phyloP scores from a whole-genome alignment of 1,139 yeast genomes.

The Meyerozyma athensensis region DNA sequence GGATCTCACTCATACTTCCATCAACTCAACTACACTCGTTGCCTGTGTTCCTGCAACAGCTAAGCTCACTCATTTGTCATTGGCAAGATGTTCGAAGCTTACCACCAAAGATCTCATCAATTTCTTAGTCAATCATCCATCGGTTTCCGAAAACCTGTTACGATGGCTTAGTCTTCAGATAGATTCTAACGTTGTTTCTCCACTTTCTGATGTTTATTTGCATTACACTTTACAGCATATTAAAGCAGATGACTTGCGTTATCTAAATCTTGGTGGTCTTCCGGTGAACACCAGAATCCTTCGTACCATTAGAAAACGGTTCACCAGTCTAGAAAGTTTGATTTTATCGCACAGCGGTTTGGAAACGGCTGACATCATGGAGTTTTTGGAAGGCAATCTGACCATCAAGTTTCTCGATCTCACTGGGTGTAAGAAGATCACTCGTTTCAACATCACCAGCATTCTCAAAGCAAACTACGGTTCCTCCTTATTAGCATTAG shows the following conservation, averaged over 20 bases:
- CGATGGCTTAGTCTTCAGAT: constrained; percentile 77
- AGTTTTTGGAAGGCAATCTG: constrained; percentile 35
- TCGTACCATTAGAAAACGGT: constrained; percentile 49
- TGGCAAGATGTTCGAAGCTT: constrained; percentile 73
- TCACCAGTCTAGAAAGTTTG: constrained; percentile 54
- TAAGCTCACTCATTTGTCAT: constrained; percentile 68
- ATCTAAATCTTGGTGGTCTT: constrained; percentile 71
- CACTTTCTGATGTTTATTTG: constrained; percentile 56
- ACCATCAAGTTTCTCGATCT: constrained; percentile 32
- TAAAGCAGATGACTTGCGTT: constrained; percentile 47
- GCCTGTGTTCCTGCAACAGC: constrained; percentile 48
- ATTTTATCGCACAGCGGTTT: constrained; percentile 57
- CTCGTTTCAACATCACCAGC: constrained; percentile 22
- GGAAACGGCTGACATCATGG: constrained; percentile 44
- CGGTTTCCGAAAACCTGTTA: constrained; percentile 51
- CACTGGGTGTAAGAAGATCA: constrained; percentile 34
- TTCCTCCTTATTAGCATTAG: constrained; percentile 31
- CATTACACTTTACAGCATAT: constrained; percentile 51
- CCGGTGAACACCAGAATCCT: constrained; percentile 58
- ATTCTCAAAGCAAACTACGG: constrained; percentile 26
- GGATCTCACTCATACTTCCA: constrained; percentile 79
- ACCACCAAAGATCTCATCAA: constrained; percentile 71
- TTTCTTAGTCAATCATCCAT: constrained; percentile 70
- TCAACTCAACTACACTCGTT: constrained; percentile 52
- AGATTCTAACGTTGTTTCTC: constrained; percentile 63